Evolutionary conservation across 2,329 filamentous ascomycete species (phyloP), one percentile per base, ranked within the genome.

Genomic region (Aspergillus sp.): DNA sequence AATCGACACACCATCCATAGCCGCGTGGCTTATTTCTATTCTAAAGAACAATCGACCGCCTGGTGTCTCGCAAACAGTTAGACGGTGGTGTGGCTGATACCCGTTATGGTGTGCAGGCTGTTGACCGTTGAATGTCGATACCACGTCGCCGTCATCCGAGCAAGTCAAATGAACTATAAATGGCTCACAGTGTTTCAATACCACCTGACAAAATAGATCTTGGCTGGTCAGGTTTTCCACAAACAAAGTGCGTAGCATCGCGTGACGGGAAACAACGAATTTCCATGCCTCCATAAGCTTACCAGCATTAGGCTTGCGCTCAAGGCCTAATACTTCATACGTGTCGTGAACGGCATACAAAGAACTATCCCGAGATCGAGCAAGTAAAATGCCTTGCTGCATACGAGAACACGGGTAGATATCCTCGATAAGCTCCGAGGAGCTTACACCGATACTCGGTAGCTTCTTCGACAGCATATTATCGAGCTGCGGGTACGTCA

Each of bases 1-100:
- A 44, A 82, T 77, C 0, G 81, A 83, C 39, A 73, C 75, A 1
- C 81, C 82, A 66, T 84, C 82, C 70, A 79, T 80, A 31, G 81
- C 77, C 9, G 76, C 78, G 61, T 84, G 81, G 60, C 77, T 83
- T 17, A 84, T 69, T 55, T 84, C 81, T 12, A 83, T 67, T 40
- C 78, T 77, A 43, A 77, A 76, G 62, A 78, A 79, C 0, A 81
- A 57, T 45, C 68, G 70, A 12, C 68, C 68, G 1, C 62, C 60
- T 3, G 66, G 66, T 9, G 76, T 79, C 62, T 76, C 73, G 55
- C 77, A 80, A 33, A 82, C 71, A 0, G 73, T 78, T 47, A 82
- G 73, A 5, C 75, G 74, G 63, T 83, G 77, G 27, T 79, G 75
- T 3, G 80, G 75, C 9, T 71, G 59, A 5, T 56, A 46, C 8